Percentiles rank a stretch among this genome's conserved stretches.
phyloP scores from a whole-genome alignment of 202 grass and related monocot species.

The Zizania palustris region DNA sequence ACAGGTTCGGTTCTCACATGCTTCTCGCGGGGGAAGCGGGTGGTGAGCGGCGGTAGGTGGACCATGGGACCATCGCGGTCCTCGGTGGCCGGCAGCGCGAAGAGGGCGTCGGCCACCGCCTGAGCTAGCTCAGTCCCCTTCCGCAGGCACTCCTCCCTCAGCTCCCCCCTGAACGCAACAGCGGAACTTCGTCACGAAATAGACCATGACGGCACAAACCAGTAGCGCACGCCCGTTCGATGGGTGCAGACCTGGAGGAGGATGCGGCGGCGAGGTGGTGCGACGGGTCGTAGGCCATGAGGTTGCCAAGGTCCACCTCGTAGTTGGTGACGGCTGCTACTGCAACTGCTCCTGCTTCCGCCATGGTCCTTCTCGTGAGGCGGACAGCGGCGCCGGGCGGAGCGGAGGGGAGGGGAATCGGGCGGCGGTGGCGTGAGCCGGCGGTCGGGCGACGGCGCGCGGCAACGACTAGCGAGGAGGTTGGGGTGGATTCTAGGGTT shows the following conservation, averaged over 20 bases:
- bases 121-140: slow-evolving; percentile 83
- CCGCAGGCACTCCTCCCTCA: slow-evolving; percentile 61
- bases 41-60: slow-evolving; percentile 52
- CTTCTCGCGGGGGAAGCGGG: slow-evolving; percentile 83
- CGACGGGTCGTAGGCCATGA: slow-evolving; percentile 72
- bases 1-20: slow-evolving; percentile 49
- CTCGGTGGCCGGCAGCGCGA: slow-evolving; percentile 63
- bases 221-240: neutral
- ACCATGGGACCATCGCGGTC: slow-evolving; percentile 75
- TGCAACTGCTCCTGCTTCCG: slow-evolving; percentile 19
- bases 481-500: no score
- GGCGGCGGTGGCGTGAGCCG: no score
- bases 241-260: slow-evolving; percentile 42
- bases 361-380: slow-evolving; percentile 32
- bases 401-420: neutral
- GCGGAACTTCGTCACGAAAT: neutral
- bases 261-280: slow-evolving; percentile 57
- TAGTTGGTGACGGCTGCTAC: slow-evolving; percentile 16
- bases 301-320: slow-evolving; percentile 82
- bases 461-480: no score
- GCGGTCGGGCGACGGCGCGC: no score
- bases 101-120: slow-evolving; percentile 71
- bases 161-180: slow-evolving; percentile 48
- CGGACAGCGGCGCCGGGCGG: neutral
- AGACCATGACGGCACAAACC: neutral